A percentile compares a stretch with the other conserved stretches of the same genome.
These are phyloP conservation scores for Calocybe gangraenosa DNA, from an alignment of 768 basidiomycete species.

Conservation along the genomic window DNA sequence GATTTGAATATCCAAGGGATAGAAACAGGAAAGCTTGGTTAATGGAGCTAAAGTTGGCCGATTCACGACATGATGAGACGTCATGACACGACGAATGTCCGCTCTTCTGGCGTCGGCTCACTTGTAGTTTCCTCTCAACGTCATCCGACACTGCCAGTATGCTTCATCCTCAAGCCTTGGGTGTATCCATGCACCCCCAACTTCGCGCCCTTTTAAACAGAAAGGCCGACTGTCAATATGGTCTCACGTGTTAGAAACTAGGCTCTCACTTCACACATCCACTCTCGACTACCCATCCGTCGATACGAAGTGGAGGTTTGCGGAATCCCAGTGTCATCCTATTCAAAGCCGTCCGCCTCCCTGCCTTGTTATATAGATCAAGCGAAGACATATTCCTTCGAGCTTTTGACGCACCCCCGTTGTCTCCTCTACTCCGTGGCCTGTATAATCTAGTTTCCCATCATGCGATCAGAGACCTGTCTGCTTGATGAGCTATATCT, in stretches of 20 bases:
- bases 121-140: conserved; percentile 7
- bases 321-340: conserved; percentile 24
- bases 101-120: conserved; percentile 9
- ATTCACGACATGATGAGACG: conserved; percentile 13
- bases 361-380: conserved; percentile 18
- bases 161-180: conserved; percentile 10
- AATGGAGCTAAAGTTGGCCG: conserved; percentile 2
- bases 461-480: conserved; percentile 1
- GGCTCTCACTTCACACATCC: conserved; percentile 25
- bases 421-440: conserved; percentile 13
- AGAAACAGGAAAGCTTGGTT: conserved; percentile 27
- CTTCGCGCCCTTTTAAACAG: conserved; percentile 34
- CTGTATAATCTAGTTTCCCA: conserved; percentile 11
- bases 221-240: conserved; percentile 33
- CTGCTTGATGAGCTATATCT: conserved; percentile 9
- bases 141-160: conserved; percentile 1
- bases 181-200: conserved; percentile 32
- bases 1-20: conserved; percentile 19
- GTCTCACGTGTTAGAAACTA: conserved; percentile 34
- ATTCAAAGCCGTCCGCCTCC: conserved; percentile 14
- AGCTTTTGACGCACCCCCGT: conserved; percentile 6
- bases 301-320: conserved; percentile 14
- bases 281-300: conserved; percentile 23
- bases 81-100: conserved; percentile 24
- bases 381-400: conserved; percentile 18